Conservation (phyloP, 495 filamentous ascomycete species). For the Penicillium crystallinum region DNA sequence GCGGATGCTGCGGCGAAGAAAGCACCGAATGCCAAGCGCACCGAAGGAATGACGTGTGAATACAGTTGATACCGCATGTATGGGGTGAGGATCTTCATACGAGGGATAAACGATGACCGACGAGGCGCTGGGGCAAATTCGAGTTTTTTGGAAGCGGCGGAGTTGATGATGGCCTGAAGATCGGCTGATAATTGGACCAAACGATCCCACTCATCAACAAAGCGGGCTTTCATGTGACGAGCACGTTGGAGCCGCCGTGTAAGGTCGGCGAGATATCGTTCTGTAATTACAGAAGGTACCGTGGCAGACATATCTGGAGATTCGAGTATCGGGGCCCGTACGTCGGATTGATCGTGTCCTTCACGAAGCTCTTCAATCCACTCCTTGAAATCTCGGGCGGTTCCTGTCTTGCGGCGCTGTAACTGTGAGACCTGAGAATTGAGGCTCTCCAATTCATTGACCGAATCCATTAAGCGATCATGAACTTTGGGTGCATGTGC, state of each 20-base stretch:
- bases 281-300: constrained; percentile 79
- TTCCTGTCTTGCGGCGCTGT: constrained; percentile 73
- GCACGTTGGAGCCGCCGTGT: constrained; percentile 75
- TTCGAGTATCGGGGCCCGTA: constrained; percentile 45
- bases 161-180: constrained; percentile 79
- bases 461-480: constrained; percentile 83
- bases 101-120: constrained; percentile 49
- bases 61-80: constrained; percentile 78
- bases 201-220: constrained; percentile 78
- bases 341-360: constrained; percentile 61
- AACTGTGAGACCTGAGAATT: constrained; percentile 76
- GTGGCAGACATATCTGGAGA: constrained; percentile 29
- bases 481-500: constrained; percentile 72
- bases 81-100: constrained; percentile 63
- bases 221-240: constrained; percentile 75
- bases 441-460: constrained; percentile 71
- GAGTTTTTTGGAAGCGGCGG: constrained; percentile 71
- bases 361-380: constrained; percentile 94
- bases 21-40: constrained; percentile 55
- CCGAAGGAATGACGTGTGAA: constrained; percentile 60
- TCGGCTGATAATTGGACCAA: constrained; percentile 66
- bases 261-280: constrained; percentile 85
- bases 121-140: constrained; percentile 61
- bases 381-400: constrained; percentile 74
- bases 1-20: constrained; percentile 69